Evolutionary conservation across 352 stramenopile genomes (phyloP), one percentile per base, ranked within the genome.

Genomic region (Phytophthora syringae): DNA sequence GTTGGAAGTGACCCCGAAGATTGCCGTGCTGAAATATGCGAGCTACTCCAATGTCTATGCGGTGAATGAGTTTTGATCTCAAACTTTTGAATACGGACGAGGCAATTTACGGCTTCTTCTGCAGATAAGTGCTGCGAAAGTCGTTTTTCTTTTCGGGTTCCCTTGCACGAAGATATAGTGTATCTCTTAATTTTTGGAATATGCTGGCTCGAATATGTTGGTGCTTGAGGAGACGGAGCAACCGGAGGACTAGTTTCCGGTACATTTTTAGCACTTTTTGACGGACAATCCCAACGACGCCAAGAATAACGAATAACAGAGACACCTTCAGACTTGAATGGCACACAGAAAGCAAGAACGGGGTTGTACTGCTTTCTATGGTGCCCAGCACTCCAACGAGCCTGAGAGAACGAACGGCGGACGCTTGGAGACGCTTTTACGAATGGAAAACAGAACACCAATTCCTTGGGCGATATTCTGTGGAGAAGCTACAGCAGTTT

Each of bases 21-120:
- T 52, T 90, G 79, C 18, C 82, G 82, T 9, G 39, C 57, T 5
- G 79, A 90, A 47, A 82, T 90, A 37, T 86, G 78, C 30, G 47
- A 72, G 1, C 25, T 85, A 7, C 61, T 88, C 1, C 62, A 84
- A 30, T 79, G 74, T 37, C 61, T 89, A 11, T 77, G 62, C 15
- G 16, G 30, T 18, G 6, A 43, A 21, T 43, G 36, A 43, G 1
- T 43, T 43, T 39, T 39, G 7, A n/a, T n/a, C n/a, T n/a, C n/a
- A n/a, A n/a, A n/a, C n/a, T n/a, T n/a, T n/a, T n/a, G n/a, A n/a
- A n/a, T n/a, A n/a, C n/a, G n/a, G n/a, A n/a, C 22, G 24, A 32
- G 43, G 1, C n/a, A 39, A 16, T 16, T 3, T n/a, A 7, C 10
- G 16, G 32, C 16, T 39, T 12, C 27, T 32, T 9, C n/a, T n/a